Evolutionary conservation across 1,284 basidiomycete species (phyloP).

Genomic region (Apiotrichum gracile): DNA sequence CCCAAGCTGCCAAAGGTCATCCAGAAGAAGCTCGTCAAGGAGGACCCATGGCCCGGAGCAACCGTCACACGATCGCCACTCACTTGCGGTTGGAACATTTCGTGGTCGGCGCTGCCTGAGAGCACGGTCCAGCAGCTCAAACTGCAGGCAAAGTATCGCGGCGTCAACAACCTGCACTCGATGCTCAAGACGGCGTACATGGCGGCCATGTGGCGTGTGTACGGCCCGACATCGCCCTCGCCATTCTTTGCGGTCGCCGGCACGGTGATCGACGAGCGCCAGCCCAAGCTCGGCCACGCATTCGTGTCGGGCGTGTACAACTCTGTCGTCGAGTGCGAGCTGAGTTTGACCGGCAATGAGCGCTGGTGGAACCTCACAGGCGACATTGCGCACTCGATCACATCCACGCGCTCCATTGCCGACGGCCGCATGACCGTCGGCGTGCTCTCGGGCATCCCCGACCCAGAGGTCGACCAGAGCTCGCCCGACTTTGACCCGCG

Average conservation of each 20-base stretch:
- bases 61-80: slow-evolving; percentile 5
- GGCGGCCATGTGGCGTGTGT: slow-evolving; percentile 22
- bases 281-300: slow-evolving; percentile 18
- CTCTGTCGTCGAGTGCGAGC: slow-evolving; percentile 13
- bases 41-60: slow-evolving; percentile 24
- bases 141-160: slow-evolving; percentile 12
- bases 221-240: neutral
- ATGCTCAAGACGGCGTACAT: slow-evolving; percentile 25
- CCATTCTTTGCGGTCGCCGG: neutral
- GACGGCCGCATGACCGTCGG: slow-evolving; percentile 25
- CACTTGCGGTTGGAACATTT: slow-evolving; percentile 9
- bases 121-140: slow-evolving; percentile 19
- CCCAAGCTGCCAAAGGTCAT: slow-evolving; percentile 30
- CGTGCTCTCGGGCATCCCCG: slow-evolving; percentile 30
- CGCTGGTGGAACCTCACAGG: slow-evolving; percentile 25
- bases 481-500: slow-evolving; percentile 15
- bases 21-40: slow-evolving; percentile 15
- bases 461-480: slow-evolving; percentile 4
- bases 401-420: neutral
- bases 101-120: slow-evolving; percentile 16
- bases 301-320: slow-evolving; percentile 29
- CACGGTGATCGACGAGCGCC: slow-evolving; percentile 19
- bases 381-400: neutral
- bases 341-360: slow-evolving; percentile 8
- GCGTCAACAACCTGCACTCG: slow-evolving; percentile 30